Percentiles rank a stretch among this genome's conserved stretches.
Conservation (phyloP, 1,139 yeast species). For the Debaryomyces psychrophilus region DNA sequence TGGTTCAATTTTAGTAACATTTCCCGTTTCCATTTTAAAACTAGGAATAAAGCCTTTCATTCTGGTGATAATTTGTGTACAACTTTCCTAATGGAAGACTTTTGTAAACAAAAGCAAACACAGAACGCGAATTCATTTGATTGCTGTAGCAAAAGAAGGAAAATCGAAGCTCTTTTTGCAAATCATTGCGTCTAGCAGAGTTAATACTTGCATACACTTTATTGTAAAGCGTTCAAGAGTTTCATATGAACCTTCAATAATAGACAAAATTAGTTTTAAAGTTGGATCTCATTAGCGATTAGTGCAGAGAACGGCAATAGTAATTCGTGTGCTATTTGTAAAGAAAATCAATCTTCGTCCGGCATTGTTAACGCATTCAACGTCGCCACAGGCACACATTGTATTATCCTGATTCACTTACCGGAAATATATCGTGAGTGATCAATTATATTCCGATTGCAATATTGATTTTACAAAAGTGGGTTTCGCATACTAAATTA, state of each 20-base stretch:
- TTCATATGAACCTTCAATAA: not conserved
- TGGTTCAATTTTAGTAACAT: not conserved
- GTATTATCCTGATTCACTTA: conserved; percentile 3
- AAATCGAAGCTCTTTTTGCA: not conserved
- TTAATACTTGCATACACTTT: not conserved
- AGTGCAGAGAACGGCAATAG: not conserved
- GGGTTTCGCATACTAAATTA: conserved; percentile 2
- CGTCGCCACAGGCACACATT: conserved; percentile 1
- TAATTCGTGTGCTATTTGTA: not conserved
- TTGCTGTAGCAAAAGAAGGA: conserved; percentile 4
- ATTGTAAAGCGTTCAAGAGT: not conserved
- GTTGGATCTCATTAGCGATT: not conserved
- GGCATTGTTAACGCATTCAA: conserved; percentile 1
- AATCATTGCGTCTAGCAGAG: not conserved
- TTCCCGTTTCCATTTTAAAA: conserved; percentile 1
- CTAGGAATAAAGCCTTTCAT: not conserved
- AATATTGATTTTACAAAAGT: conserved; percentile 1
- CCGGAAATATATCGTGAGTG: not conserved
- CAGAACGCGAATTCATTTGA: conserved; percentile 5
- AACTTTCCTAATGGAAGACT: conserved; percentile 5
- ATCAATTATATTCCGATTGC: not conserved
- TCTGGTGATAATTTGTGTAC: not conserved
- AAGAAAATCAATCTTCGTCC: not conserved
- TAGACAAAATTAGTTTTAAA: not conserved
- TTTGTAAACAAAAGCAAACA: conserved; percentile 10